phyloP scores from a whole-genome alignment of 352 stramenopile species.

The Globisporangium ultimum region DNA sequence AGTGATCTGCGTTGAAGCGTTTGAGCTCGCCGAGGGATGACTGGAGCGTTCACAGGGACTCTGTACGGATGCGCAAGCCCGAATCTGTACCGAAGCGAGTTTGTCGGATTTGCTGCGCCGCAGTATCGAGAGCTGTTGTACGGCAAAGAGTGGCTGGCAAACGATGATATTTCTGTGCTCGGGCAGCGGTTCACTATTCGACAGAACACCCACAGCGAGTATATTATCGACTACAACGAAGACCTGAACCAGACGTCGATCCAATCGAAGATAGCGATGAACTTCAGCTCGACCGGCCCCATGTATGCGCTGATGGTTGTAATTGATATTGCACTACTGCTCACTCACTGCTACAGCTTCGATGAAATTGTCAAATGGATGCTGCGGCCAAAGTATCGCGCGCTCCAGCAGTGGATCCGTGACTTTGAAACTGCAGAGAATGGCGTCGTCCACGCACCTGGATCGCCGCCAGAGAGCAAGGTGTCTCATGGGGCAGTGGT shows the following conservation, averaged over 20 bases:
- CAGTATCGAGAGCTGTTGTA: conserved; percentile 9
- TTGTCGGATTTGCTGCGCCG: conserved; percentile 12
- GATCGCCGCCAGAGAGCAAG: conserved; percentile 5
- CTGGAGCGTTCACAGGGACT: conserved; percentile 10
- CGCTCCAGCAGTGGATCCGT: conserved; percentile 21
- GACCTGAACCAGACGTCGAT: conserved; percentile 2
- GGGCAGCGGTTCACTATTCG: conserved; percentile 18
- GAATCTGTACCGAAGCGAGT: conserved; percentile 15
- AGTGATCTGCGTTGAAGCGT: conserved; percentile 18
- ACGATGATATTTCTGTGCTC: conserved; percentile 16
- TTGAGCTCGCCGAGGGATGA: conserved; percentile 12
- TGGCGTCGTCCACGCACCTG: background rate
- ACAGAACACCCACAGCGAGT: conserved; percentile 19
- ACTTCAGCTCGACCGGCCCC: conserved; percentile 17
- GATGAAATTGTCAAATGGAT: conserved; percentile 26
- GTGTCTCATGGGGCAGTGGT: background rate
- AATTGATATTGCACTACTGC: conserved; percentile 17
- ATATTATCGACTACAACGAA: conserved; percentile 11
- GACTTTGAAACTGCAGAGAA: conserved; percentile 15
- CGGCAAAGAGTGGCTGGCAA: conserved; percentile 17
- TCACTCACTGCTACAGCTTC: conserved; percentile 19
- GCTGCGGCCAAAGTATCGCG: conserved; percentile 15
- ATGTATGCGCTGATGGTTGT: conserved; percentile 23
- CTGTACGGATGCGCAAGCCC: conserved; percentile 23
- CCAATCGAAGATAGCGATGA: conserved; percentile 8